A percentile compares a stretch with the other conserved stretches of the same genome.
Evolutionary conservation across 352 stramenopile species (phyloP).

Genomic region (Globisporangium abappressorium): DNA sequence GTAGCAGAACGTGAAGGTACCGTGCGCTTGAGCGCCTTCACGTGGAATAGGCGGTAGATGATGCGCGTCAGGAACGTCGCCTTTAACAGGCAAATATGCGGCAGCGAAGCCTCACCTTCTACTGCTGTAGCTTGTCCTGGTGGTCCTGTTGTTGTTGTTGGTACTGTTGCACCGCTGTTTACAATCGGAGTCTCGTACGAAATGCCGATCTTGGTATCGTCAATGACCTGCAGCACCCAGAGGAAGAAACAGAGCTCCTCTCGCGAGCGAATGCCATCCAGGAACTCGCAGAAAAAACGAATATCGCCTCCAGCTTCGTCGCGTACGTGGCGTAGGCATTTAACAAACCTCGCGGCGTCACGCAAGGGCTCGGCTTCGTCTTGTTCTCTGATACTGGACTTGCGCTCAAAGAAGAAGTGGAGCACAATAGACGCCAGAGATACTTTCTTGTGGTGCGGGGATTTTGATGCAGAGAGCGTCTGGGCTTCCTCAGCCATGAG

Average conservation of each 20-base stretch:
- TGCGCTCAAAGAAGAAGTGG: constrained; percentile 58
- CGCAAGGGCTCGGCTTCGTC: constrained; percentile 28
- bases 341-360: constrained; percentile 37
- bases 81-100: constrained; percentile 49
- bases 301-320: constrained; percentile 27
- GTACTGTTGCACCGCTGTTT: background rate
- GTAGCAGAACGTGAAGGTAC: constrained; percentile 9
- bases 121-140: background rate
- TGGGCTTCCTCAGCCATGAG: constrained; percentile 46
- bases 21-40: constrained; percentile 23
- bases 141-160: too few relatives aligned
- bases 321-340: constrained; percentile 29
- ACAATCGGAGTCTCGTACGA: constrained; percentile 32
- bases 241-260: constrained; percentile 57
- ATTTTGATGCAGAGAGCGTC: constrained; percentile 4
- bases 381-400: background rate
- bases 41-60: constrained; percentile 42
- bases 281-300: constrained; percentile 57
- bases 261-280: constrained; percentile 31
- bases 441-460: background rate
- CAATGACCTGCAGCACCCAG: constrained; percentile 49
- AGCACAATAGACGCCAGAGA: constrained; percentile 37
- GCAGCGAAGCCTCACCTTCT: background rate
- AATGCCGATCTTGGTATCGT: constrained; percentile 43
- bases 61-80: constrained; percentile 47